Percentiles rank a stretch among this genome's conserved stretches.
Evolutionary conservation across 495 filamentous ascomycete genomes (phyloP).

Genomic region (Aspergillus nidulans): DNA sequence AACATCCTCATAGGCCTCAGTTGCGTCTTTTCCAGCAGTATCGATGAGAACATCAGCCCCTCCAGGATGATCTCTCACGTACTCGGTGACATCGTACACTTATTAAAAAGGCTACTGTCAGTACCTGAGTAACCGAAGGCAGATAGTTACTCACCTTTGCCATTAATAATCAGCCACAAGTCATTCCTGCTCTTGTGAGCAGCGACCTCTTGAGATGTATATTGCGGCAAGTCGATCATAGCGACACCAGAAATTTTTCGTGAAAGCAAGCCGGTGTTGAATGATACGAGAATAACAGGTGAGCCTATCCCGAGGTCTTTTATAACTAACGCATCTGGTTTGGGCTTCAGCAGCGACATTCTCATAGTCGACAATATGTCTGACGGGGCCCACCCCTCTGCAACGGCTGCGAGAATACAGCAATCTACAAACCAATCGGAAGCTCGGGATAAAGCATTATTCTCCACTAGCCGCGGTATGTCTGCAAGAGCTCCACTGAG

Average conservation of each 20-base stretch:
- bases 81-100: constrained; percentile 51
- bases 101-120: neutral
- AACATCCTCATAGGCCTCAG: constrained; percentile 45
- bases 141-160: neutral
- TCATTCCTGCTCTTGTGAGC: constrained; percentile 44
- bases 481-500: neutral
- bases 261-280: neutral
- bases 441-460: neutral
- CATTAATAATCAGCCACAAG: constrained; percentile 27
- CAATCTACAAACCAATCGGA: neutral
- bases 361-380: neutral
- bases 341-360: neutral
- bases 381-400: neutral
- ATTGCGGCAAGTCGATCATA: constrained; percentile 22
- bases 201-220: constrained; percentile 38
- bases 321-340: neutral
- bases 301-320: neutral
- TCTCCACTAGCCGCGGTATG: constrained; percentile 8
- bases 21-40: constrained; percentile 50
- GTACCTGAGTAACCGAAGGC: neutral
- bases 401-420: neutral
- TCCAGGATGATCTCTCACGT: constrained; percentile 52
- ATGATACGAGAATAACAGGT: neutral
- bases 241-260: neutral
- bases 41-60: constrained; percentile 44